Base-by-base conservation (phyloP, 2,329 filamentous ascomycete species). In the Emmonsiellopsis sp. region DNA sequence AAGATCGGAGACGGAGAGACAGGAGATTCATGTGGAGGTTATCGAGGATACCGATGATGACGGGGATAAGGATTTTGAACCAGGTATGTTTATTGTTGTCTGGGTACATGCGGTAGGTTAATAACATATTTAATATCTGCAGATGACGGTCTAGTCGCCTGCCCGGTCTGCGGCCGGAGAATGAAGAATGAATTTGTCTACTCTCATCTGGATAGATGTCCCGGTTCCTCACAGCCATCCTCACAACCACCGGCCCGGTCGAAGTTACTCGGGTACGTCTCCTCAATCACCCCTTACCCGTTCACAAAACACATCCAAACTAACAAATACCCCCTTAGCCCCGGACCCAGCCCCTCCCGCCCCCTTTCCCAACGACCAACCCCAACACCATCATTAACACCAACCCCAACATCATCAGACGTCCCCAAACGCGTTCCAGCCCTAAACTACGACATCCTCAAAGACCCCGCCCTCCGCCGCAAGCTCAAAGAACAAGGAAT, bases 401-500 rank as follows among this genome's bases (percentile, higher is more conserved):
- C 21, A 27, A 27, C 21, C 5, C 21, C 3, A 27, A 27, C 21
- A 27, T 27, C 21, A 27, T 27, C 21, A 27, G 21, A 66, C 70
- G 75, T 61, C 70, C 36, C 73, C 75, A 21, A 89, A 49, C 81
- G 86, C 36, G 74, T 96, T 8, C 86, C 93, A 0, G 82, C 87
- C 8, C 76, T 96, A 14, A 93, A 88, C 63, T 97, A 96, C 68
- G 86, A 85, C 21, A 79, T 95, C 66, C 72, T 95, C n/a, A 95
- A 86, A 65, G 92, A 97, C 21, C 74, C 70, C 0, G 80, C 81
- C 2, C 74, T 98, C 51, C 82, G 84, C 48, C 93, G 88, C 65
- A 97, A 95, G 70, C 74, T 98, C 42, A 68, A 75, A 14, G 89
- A 95, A 2, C 75, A 93, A 1, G 89, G 91, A 1, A 84, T 97